Base-by-base conservation (phyloP, 202 grass and related monocot species). In the Panicum hallii region DNA sequence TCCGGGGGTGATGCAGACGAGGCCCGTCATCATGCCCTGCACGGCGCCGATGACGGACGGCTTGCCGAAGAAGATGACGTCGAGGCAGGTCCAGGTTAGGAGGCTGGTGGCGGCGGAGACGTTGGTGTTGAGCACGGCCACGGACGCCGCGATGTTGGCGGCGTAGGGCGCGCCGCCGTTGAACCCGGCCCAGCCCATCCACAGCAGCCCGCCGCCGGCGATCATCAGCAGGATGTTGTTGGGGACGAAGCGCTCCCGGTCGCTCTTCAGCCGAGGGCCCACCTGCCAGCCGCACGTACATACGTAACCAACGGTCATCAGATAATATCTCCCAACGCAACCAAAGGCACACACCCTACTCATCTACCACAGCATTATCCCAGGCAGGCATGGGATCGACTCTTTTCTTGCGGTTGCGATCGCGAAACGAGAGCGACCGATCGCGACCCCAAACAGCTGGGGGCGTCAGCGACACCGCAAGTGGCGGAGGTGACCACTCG, bases 181-280 rank as follows among this genome's bases (percentile, higher is more conserved):
- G 80, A 95, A 95, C 13, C 93, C 93, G 0, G 93, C 87, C 93
- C 93, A 95, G 0, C 93, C 93, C 88, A 95, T 86, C 93, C 93
- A 95, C 84, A 95, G 79, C 82, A 95, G 79, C n/a, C 93, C 93
- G 28, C 90, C 93, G 53, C 93, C 93, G 15, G 86, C 63, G 63
- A 95, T 92, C 93, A 91, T 95, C 14, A 95, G 86, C 63, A 91
- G 84, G 70, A 95, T 90, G 82, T 95, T 95, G 86, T 93, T 95
- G 9, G 93, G 93, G 19, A 80, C 88, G 73, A 95, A 95, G 5
- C 90, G 88, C 62, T 95, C 93, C 0, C 88, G 79, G 79, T 95
- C 93, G 42, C 80, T 90, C 88, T 93, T 95, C 72, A 93, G 80
- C 43, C 93, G 85, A 3, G 93, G 93, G 5, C 90, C 93, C 64